phyloP scores from a whole-genome alignment of 768 basidiomycete genomes.

The Royoungia palumana region DNA sequence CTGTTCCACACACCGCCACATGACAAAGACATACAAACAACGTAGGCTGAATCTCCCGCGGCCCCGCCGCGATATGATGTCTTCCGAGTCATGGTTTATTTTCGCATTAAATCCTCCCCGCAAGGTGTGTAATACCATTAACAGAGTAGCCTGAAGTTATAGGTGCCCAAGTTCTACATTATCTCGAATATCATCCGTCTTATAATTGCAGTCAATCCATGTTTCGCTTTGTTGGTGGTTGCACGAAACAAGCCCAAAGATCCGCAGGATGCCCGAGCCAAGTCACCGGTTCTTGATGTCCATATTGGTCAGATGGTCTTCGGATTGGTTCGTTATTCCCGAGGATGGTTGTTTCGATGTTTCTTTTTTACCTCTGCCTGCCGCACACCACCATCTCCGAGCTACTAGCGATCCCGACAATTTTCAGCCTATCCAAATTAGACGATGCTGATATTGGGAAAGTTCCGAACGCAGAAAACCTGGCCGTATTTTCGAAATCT shows the following conservation, averaged over 20 bases:
- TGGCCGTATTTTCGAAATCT: slow-evolving; percentile 4
- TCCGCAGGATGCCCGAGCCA: slow-evolving; percentile 25
- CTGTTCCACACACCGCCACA: slow-evolving; percentile 15
- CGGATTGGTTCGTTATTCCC: slow-evolving; percentile 31
- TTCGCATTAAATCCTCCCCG: no score
- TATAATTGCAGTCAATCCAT: no score
- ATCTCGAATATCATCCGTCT: no score
- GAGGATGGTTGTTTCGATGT: slow-evolving; percentile 19
- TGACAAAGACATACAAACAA: slow-evolving; percentile 17
- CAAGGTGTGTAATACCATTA: no score
- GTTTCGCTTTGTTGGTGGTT: no score
- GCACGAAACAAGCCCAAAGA: no score
- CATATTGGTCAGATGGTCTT: slow-evolving; percentile 25
- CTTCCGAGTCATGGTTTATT: no score
- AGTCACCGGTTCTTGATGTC: slow-evolving; percentile 17
- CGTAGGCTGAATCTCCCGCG: no score
- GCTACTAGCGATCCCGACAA: slow-evolving; percentile 23
- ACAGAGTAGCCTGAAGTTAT: no score
- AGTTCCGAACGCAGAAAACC: neutral
- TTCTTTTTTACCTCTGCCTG: slow-evolving; percentile 32
- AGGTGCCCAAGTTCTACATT: no score
- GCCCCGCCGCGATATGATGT: no score
- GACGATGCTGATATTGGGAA: slow-evolving; percentile 6
- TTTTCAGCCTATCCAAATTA: slow-evolving; percentile 20
- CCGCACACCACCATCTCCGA: slow-evolving; percentile 23